These are phyloP conservation scores for Pichia sp. DNA, from an alignment of 1,139 yeast species.

Conservation along the genomic window DNA sequence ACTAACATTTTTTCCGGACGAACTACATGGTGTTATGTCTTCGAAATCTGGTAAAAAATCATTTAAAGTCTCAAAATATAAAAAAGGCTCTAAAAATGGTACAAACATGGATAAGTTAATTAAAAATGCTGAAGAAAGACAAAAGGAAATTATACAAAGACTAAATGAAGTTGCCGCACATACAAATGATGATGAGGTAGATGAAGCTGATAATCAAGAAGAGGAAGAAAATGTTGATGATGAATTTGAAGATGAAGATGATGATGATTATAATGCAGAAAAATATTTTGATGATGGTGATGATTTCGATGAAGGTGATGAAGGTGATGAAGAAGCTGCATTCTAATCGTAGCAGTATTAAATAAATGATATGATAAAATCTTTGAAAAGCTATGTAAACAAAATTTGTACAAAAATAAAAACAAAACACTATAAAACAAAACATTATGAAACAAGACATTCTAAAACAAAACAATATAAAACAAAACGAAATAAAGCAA, in stretches of 20 bases:
- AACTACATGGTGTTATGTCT: slow-evolving; percentile 58
- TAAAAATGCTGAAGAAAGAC: slow-evolving; percentile 28
- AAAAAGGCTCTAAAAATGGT: slow-evolving; percentile 32
- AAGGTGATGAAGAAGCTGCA: slow-evolving; percentile 59
- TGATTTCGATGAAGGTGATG: slow-evolving; percentile 46
- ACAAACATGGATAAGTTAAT: slow-evolving; percentile 34
- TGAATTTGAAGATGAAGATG: slow-evolving; percentile 72
- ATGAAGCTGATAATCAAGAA: slow-evolving; percentile 47
- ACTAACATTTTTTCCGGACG: slow-evolving; percentile 68
- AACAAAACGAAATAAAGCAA: neutral
- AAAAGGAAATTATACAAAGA: slow-evolving; percentile 48
- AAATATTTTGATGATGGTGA: slow-evolving; percentile 58
- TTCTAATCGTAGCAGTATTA: slow-evolving; percentile 33
- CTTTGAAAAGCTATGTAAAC: neutral
- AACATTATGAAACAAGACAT: no score
- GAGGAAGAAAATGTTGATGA: slow-evolving; percentile 71
- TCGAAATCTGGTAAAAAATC: slow-evolving; percentile 38
- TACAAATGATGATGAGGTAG: slow-evolving; percentile 31
- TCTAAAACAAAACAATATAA: neutral
- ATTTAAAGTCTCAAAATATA: slow-evolving; percentile 45
- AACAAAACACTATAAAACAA: neutral
- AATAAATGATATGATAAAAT: neutral
- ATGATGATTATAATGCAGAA: slow-evolving; percentile 75
- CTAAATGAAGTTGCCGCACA: slow-evolving; percentile 50
- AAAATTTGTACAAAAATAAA: neutral